Evolutionary conservation across 106 monocot genomes (phyloP), one percentile per base, ranked within the genome.

Genomic region (Alisma plantagoaquatica): DNA sequence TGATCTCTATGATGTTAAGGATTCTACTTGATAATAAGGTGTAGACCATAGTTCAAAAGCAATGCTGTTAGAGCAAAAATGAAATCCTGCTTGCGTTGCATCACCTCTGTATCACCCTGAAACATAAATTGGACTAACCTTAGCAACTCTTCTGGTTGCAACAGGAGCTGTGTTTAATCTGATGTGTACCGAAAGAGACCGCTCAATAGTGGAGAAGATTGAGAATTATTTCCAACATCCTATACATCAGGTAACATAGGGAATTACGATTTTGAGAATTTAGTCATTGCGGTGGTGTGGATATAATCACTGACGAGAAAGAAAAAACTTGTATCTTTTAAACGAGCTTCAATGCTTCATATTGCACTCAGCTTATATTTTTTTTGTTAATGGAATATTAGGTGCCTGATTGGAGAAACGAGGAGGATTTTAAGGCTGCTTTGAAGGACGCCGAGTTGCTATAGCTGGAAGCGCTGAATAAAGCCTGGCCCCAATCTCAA

Each of bases 101-200:
- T n/a, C n/a, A n/a, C n/a, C n/a, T n/a, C n/a, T n/a, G n/a, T n/a
- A n/a, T n/a, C n/a, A n/a, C n/a, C n/a, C n/a, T n/a, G n/a, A n/a
- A n/a, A n/a, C n/a, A 0, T 16, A n/a, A 31, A 1, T 17, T 21
- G 23, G 2, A 55, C 10, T 55, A 31, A 25, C 5, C n/a, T 51
- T 41, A 7, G 28, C n/a, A 49, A 3, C 18, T 16, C 26, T 28
- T 46, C 41, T 10, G 20, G 19, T 31, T 10, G 20, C 29, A 16
- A 63, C 68, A 88, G 94, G 94, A 61, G 94, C 81, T 8, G 80
- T 84, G n/a, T 81, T 94, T 66, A 88, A 94, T 67, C 59, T 94
- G 31, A 0, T 93, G 27, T 75, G 69, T 32, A 61, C 61, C 5
- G 70, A 77, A 15, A 57, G 64, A 53, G 87, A 93, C 38, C 52